Evolutionary conservation across 2,329 filamentous ascomycete species (phyloP).

Genomic region (Botrytis elliptica): DNA sequence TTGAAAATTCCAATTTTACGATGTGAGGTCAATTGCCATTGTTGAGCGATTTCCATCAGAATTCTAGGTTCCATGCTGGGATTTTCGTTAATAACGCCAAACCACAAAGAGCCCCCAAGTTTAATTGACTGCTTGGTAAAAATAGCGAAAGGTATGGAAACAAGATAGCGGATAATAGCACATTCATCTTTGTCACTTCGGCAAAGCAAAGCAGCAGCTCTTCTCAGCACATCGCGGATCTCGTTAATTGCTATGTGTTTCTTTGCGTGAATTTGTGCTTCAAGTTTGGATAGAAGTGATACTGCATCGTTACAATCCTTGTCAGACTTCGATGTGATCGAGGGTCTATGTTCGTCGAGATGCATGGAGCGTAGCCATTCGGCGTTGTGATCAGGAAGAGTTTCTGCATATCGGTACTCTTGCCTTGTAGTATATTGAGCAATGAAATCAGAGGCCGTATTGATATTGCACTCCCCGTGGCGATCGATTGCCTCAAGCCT

Average conservation of each 20-base stretch:
- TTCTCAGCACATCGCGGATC: conserved; percentile 76
- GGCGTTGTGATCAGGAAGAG: conserved; percentile 64
- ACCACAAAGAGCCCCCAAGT: conserved; percentile 91
- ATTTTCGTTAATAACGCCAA: conserved; percentile 96
- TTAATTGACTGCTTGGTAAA: conserved; percentile 97
- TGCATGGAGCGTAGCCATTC: conserved; percentile 64
- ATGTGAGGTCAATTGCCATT: conserved; percentile 84
- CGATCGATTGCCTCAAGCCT: conserved; percentile 78
- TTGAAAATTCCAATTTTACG: conserved; percentile 80
- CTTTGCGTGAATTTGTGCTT: conserved; percentile 66
- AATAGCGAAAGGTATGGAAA: conserved; percentile 86
- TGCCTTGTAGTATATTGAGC: conserved; percentile 96
- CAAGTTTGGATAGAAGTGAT: conserved; percentile 69
- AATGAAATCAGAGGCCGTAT: conserved; percentile 92
- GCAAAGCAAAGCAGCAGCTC: conserved; percentile 84
- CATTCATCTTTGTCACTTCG: conserved; percentile 72
- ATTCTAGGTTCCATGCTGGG: conserved; percentile 83
- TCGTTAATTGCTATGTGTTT: conserved; percentile 71
- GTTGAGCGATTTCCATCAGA: conserved; percentile 80
- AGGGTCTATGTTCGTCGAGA: conserved; percentile 48
- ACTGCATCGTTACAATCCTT: conserved; percentile 58
- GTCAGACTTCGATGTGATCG: conserved; percentile 46
- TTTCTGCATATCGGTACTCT: conserved; percentile 87
- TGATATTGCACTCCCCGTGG: conserved; percentile 71
- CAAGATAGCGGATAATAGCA: conserved; percentile 79